These are phyloP conservation scores for Volvox carteri DNA, from an alignment of 163 green algal genomes.

Conservation along the genomic window DNA sequence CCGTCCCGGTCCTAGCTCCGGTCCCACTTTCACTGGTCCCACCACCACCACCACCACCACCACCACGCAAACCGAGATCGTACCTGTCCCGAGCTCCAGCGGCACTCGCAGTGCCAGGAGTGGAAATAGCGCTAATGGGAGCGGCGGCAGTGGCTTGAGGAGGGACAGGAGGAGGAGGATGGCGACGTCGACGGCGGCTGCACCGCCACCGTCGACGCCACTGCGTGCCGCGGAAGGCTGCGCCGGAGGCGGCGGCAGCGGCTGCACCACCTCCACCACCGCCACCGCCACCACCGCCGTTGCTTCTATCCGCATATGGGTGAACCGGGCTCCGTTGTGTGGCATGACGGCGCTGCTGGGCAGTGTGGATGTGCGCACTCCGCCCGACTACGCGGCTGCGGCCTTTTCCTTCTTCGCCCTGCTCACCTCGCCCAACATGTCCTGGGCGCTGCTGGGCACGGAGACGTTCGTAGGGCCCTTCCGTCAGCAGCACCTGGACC, in stretches of 20 bases:
- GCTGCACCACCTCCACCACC: neutral
- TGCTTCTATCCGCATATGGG: neutral
- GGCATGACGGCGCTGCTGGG: constrained; percentile 48
- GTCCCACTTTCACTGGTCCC: neutral
- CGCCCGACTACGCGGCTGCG: neutral
- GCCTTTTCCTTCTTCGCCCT: neutral
- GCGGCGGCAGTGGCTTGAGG: neutral
- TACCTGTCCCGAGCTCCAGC: no score
- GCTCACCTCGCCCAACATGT: neutral
- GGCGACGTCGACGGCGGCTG: neutral
- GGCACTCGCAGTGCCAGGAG: neutral
- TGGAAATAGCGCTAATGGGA: neutral
- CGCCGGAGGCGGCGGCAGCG: neutral
- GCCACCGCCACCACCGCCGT: neutral
- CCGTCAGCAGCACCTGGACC: constrained; percentile 31
- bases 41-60: neutral
- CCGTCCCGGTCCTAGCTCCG: neutral
- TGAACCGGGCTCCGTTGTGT: constrained; percentile 23
- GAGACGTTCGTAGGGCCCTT: neutral
- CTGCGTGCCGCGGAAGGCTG: no score
- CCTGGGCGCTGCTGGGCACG: neutral
- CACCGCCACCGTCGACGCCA: neutral
- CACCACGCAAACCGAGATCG: neutral
- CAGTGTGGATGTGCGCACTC: neutral
- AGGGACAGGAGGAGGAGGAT: neutral